These are phyloP conservation scores for Madurella fahalii DNA, from an alignment of 2,329 filamentous ascomycete genomes.

Conservation along the genomic window DNA sequence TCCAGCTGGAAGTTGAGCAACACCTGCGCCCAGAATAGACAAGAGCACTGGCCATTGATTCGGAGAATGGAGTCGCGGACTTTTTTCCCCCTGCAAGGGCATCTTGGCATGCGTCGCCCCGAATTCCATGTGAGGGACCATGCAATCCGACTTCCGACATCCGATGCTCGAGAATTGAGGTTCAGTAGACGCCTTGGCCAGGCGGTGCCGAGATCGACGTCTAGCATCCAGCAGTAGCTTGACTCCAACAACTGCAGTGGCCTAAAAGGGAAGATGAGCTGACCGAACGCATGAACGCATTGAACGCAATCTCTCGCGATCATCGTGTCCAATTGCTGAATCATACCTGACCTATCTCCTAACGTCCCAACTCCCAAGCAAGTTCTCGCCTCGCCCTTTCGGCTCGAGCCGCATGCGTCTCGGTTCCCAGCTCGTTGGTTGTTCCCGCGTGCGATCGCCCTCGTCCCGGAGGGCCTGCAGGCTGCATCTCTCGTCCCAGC, in stretches of 20 bases:
- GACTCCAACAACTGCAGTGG: neutral
- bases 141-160: neutral
- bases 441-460: conserved; percentile 24
- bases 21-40: too few species aligned
- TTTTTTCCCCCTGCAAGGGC: conserved; percentile 9
- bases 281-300: conserved; percentile 28
- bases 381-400: neutral
- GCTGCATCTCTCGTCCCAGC: neutral
- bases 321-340: conserved; percentile 22
- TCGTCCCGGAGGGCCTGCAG: conserved; percentile 15
- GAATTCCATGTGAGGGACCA: too few species aligned
- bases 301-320: conserved; percentile 25
- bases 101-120: conserved; percentile 10
- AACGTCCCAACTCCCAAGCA: neutral
- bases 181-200: neutral
- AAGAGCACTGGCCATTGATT: neutral
- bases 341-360: conserved; percentile 20
- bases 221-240: too few species aligned
- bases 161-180: neutral
- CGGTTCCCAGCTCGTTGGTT: conserved; percentile 19
- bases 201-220: neutral
- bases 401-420: neutral
- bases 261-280: conserved; percentile 5
- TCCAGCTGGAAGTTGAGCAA: neutral
- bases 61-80: neutral